Conservation (phyloP, 768 basidiomycete species). For the Trametes cingulata region DNA sequence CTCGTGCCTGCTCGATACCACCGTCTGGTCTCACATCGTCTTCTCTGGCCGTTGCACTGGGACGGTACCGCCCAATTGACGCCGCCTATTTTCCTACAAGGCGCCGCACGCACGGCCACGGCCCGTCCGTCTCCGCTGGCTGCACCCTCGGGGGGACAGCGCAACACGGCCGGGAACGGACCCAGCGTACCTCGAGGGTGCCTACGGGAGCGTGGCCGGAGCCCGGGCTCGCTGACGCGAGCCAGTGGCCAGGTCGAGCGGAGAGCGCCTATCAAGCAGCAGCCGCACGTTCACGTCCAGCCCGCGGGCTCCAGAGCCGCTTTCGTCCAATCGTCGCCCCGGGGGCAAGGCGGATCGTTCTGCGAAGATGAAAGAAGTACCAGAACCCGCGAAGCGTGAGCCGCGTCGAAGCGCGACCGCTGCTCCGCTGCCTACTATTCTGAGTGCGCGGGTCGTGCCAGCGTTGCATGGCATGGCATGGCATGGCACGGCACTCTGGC, state of each 20-base stretch:
- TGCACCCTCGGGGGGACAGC: not conserved
- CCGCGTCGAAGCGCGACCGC: not conserved
- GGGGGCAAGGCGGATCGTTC: not conserved
- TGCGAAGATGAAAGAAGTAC: conserved; percentile 4
- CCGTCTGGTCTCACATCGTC: not conserved
- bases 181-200: not conserved
- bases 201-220: not conserved
- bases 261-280: not conserved
- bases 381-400: conserved; percentile 10
- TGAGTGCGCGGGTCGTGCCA: not conserved
- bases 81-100: not conserved
- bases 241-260: not conserved
- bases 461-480: not conserved
- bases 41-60: not conserved
- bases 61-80: not conserved
- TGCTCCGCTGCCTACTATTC: not conserved
- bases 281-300: not conserved
- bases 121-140: not conserved
- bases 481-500: not conserved
- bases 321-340: conserved; percentile 1
- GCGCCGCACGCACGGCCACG: not conserved
- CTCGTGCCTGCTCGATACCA: conserved; percentile 1
- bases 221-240: no score
- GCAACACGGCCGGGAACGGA: not conserved
- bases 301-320: not conserved